Percentiles rank a stretch among this genome's conserved stretches.
Conservation (phyloP, 2,329 filamentous ascomycete genomes). For the Apiospora hydei region DNA sequence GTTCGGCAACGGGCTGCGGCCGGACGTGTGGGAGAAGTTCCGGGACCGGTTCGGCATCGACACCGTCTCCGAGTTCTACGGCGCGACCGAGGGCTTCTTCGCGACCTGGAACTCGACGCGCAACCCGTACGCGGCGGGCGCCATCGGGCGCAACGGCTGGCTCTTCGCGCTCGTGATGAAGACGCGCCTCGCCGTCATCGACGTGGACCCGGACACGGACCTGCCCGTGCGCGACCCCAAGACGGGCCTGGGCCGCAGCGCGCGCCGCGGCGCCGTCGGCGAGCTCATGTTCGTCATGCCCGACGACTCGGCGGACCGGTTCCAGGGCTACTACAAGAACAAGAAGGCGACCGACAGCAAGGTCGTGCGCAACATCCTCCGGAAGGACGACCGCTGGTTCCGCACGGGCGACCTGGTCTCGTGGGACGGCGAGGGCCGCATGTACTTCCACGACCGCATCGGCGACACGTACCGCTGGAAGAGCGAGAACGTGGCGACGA, state of each 20-base stretch:
- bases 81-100: slow-evolving; percentile 74
- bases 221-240: slow-evolving; percentile 70
- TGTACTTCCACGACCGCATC: slow-evolving; percentile 83
- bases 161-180: slow-evolving; percentile 65
- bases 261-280: slow-evolving; percentile 68
- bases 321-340: slow-evolving; percentile 86
- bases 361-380: slow-evolving; percentile 75
- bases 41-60: slow-evolving; percentile 81
- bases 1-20: slow-evolving; percentile 85
- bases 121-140: slow-evolving; percentile 78
- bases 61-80: slow-evolving; percentile 81
- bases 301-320: slow-evolving; percentile 63
- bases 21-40: slow-evolving; percentile 86
- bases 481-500: slow-evolving; percentile 82
- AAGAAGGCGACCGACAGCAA: slow-evolving; percentile 74
- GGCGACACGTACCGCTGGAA: slow-evolving; percentile 85
- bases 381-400: slow-evolving; percentile 82
- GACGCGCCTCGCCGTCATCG: slow-evolving; percentile 63
- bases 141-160: slow-evolving; percentile 76
- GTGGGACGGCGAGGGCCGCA: slow-evolving; percentile 73
- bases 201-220: slow-evolving; percentile 76
- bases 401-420: slow-evolving; percentile 83
- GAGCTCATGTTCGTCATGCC: slow-evolving; percentile 80
- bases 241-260: slow-evolving; percentile 72
- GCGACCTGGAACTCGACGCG: slow-evolving; percentile 76